Percentiles rank a stretch among this genome's conserved stretches.
Evolutionary conservation across 164 flowering plant species (phyloP).

Genomic region (Stephania cephalantha): DNA sequence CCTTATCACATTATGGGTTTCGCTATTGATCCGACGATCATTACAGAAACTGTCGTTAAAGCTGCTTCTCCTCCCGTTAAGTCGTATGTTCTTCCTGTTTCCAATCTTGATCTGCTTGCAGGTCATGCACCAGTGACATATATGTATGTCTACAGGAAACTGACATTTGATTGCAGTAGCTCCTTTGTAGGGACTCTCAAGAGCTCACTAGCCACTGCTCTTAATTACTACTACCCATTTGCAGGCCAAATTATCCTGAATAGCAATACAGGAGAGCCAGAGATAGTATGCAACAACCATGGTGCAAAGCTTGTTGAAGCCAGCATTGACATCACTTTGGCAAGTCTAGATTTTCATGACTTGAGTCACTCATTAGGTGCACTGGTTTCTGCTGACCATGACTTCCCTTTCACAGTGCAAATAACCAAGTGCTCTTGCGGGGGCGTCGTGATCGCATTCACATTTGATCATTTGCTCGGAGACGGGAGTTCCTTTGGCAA

Average conservation of each 20-base stretch:
- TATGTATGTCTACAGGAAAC: conserved; percentile 35
- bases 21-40: neutral
- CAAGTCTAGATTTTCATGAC: conserved; percentile 30
- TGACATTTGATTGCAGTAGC: neutral
- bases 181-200: conserved; percentile 25
- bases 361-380: conserved; percentile 32
- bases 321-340: conserved; percentile 23
- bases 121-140: conserved; percentile 57
- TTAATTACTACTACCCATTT: conserved; percentile 36
- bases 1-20: neutral
- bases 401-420: conserved; percentile 37
- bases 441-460: conserved; percentile 39
- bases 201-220: conserved; percentile 30
- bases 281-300: conserved; percentile 40
- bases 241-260: conserved; percentile 39
- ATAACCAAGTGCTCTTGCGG: conserved; percentile 38
- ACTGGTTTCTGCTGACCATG: conserved; percentile 22
- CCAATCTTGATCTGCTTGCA: conserved; percentile 52
- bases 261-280: conserved; percentile 30
- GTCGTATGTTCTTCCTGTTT: conserved; percentile 26
- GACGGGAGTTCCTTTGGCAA: conserved; percentile 48
- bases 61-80: conserved; percentile 16
- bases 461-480: conserved; percentile 51
- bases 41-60: conserved; percentile 24
- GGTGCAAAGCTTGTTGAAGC: conserved; percentile 41